Conservation (phyloP, 345 rosid genomes). For the Populus tremula region DNA sequence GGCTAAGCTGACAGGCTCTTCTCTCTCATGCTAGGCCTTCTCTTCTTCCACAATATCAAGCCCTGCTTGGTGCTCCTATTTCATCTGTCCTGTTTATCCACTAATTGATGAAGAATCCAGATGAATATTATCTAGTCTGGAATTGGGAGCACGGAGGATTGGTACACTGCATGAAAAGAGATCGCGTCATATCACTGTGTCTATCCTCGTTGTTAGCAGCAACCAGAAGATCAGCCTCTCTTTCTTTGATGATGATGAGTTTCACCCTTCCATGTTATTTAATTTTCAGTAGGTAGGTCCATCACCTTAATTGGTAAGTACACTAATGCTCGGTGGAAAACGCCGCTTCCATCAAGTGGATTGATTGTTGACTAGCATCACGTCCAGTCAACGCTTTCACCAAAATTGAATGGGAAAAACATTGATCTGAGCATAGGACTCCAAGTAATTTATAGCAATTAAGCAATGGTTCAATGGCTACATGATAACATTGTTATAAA, state of each 20-base stretch:
- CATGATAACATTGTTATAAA: too few species aligned
- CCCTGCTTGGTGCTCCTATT: too few species aligned
- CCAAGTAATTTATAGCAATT: too few species aligned
- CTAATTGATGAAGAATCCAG: too few species aligned
- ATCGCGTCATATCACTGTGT: not conserved
- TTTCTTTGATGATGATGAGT: not conserved
- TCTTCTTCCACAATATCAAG: too few species aligned
- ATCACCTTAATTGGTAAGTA: not conserved
- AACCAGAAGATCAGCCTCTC: not conserved
- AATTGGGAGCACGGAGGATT: too few species aligned
- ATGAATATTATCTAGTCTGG: too few species aligned
- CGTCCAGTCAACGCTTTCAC: not conserved
- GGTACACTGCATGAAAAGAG: not conserved
- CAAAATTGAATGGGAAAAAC: too few species aligned
- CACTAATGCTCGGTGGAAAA: not conserved
- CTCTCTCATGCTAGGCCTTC: constrained; percentile 37
- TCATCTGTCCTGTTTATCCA: too few species aligned
- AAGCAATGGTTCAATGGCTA: too few species aligned
- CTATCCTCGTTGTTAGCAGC: not conserved
- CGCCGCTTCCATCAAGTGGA: not conserved
- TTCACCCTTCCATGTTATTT: not conserved
- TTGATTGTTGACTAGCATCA: not conserved
- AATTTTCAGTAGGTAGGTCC: not conserved
- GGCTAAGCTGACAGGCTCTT: constrained; percentile 39
- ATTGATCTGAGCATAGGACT: too few species aligned